Evolutionary conservation across 2,329 filamentous ascomycete species (phyloP), one percentile per base, ranked within the genome.

Genomic region (Phaeosphaeriaceae sp.): DNA sequence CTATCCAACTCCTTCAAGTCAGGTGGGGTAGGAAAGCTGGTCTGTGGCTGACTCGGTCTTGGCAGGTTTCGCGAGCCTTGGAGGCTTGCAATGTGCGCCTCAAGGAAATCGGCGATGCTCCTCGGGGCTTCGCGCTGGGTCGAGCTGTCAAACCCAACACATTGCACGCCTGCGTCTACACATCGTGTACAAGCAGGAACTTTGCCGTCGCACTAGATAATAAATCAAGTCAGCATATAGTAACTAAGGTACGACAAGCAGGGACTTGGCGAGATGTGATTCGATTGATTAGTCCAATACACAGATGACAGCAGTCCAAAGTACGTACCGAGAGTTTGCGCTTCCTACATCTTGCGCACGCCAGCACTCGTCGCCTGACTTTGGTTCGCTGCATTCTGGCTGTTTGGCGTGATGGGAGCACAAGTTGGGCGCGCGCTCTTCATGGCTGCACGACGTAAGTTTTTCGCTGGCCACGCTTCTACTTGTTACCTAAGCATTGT

Each of bases 321-420:
- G 23, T 11, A 26, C 23, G 1, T 54, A 72, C 68, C 61, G 67
- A 65, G 49, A 72, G 67, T 54, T 69, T 70, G 40, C 69, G 60
- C 54, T 68, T 71, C 30, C 69, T 58, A 52, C 69, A 72, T 49
- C 69, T 63, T 11, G 69, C 69, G 51, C 69, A 72, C 37, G 69
- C 69, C 34, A 72, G 60, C 46, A 72, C 69, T 15, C 69, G 56
- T 34, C 69, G 64, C 38, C 69, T 63, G 34, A 72, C 69, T 56
- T 67, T 72, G 44, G 61, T 65, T 39, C 64, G 63, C 58, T 70
- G 62, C 68, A 70, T 72, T 21, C 52, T 52, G 51, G 34, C 52
- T 42, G 33, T 29, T 41, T 42, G 40, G 41, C 50, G 51, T 55
- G 42, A 52, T 44, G 50, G 54, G 48, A 54, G 44, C 52, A 45